phyloP scores from a whole-genome alignment of 306 rosid genomes.

The Quercus agrifolia region DNA sequence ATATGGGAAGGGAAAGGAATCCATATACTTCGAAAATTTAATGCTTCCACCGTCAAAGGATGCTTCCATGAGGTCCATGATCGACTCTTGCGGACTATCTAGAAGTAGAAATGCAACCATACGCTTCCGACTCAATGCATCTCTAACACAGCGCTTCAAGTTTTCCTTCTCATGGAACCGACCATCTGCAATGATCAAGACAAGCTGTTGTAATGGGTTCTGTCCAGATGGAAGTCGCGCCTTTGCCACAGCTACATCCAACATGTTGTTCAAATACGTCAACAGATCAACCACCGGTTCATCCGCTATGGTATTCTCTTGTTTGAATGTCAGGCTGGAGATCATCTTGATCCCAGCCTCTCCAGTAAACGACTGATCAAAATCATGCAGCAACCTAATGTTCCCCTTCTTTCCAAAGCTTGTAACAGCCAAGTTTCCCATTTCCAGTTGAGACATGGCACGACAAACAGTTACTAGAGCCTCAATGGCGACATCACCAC shows the following conservation, averaged over 20 bases:
- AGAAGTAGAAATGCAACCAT: conserved; percentile 86
- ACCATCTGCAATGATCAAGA: conserved; percentile 86
- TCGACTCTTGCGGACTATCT: conserved; percentile 66
- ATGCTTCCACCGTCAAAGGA: conserved; percentile 43
- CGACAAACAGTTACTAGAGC: conserved; percentile 91
- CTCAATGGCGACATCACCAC: conserved; percentile 78
- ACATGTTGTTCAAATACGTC: conserved; percentile 57
- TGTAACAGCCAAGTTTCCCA: conserved; percentile 83
- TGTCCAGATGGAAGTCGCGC: conserved; percentile 87
- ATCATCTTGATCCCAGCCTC: conserved; percentile 87
- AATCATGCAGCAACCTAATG: conserved; percentile 76
- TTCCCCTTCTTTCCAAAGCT: conserved; percentile 91
- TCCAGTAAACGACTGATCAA: conserved; percentile 69
- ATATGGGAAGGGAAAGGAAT: conserved; percentile 85
- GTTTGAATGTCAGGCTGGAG: conserved; percentile 80
- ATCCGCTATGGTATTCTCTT: conserved; percentile 73
- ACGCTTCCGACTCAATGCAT: conserved; percentile 52
- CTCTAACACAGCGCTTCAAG: conserved; percentile 58
- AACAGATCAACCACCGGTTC: conserved; percentile 85
- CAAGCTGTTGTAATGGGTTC: conserved; percentile 85
- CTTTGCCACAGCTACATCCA: conserved; percentile 62
- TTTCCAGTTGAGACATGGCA: conserved; percentile 83
- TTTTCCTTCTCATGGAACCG: conserved; percentile 69
- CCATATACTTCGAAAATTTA: conserved; percentile 59
- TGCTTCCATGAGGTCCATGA: conserved; percentile 64